Conservation (phyloP, 2,329 filamentous ascomycete genomes). For the Cladosporium sp. region DNA sequence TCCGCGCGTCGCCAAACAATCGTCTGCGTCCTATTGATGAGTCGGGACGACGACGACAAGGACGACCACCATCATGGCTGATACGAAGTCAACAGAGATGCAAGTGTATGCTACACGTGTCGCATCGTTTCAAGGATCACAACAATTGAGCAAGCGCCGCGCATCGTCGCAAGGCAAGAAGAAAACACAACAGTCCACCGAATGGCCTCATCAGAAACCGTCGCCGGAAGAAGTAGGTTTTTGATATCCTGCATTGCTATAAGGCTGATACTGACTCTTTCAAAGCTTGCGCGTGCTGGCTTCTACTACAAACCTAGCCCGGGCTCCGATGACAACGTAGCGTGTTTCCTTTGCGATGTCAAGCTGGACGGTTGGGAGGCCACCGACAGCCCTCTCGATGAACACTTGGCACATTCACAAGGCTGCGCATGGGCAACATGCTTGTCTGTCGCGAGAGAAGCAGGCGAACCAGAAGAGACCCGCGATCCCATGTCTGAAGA, state of each 20-base stretch:
- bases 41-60: slow-evolving; percentile 4
- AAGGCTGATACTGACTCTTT: slow-evolving; percentile 17
- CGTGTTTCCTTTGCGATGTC: slow-evolving; percentile 82
- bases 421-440: slow-evolving; percentile 84
- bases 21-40: too few species aligned
- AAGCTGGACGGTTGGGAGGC: slow-evolving; percentile 89
- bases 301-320: slow-evolving; percentile 78
- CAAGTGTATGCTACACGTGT: slow-evolving; percentile 71
- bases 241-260: neutral
- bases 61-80: slow-evolving; percentile 23
- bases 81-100: slow-evolving; percentile 41
- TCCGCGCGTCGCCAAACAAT: too few species aligned
- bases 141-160: slow-evolving; percentile 64
- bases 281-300: slow-evolving; percentile 80
- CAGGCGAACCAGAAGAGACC: slow-evolving; percentile 60
- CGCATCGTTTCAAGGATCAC: slow-evolving; percentile 68
- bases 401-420: slow-evolving; percentile 79
- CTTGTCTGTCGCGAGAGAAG: slow-evolving; percentile 46
- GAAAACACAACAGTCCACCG: slow-evolving; percentile 50
- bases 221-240: slow-evolving; percentile 58
- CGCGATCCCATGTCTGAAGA: slow-evolving; percentile 65
- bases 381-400: slow-evolving; percentile 74
- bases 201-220: slow-evolving; percentile 75
- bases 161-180: slow-evolving; percentile 60
- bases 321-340: slow-evolving; percentile 77